Conservation (phyloP, 176 grass and related monocot species). For the barley (Hordeum vulgare) region MorexV3_pseudomolecules_assembly NC_058519.1:566170917-566171416, state of each 20-base stretch:
- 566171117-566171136: too few relatives aligned
- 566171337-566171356: neutral
- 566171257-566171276: neutral
- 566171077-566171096: neutral
- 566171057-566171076: neutral
- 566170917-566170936: neutral
- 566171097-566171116: too few relatives aligned
- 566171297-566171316: neutral
- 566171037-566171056: neutral
- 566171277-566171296: neutral
- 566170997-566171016: too few relatives aligned
- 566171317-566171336: neutral
- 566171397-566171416: neutral
- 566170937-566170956: slow-evolving; percentile 9
- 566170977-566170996: neutral
- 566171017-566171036: too few relatives aligned
- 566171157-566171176: neutral
- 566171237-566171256: neutral
- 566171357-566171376: neutral
- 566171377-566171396: neutral
- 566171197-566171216: neutral
- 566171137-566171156: neutral
- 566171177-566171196: neutral
- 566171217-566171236: neutral
- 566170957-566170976: neutral